Conservation (phyloP, 129 eudicot species). For the Scalesia atractyloides region DNA sequence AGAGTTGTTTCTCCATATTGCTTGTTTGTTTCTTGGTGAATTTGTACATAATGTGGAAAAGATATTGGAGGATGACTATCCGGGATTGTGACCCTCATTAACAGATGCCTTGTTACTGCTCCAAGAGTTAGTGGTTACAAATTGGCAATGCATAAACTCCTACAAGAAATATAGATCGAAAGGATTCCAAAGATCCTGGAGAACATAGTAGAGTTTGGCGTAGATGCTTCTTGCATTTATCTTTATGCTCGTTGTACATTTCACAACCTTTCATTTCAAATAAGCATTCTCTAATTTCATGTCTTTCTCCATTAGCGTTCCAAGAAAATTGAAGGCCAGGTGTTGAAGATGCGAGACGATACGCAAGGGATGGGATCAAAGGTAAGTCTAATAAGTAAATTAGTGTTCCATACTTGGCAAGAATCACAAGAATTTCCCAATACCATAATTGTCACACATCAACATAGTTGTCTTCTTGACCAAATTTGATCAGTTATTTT, state of each 20-base stretch:
- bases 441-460: background rate
- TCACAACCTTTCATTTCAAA: constrained; percentile 6
- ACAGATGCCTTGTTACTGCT: constrained; percentile 3
- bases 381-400: constrained; percentile 9
- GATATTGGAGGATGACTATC: background rate
- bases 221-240: background rate
- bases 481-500: background rate
- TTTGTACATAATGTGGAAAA: background rate
- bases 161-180: constrained; percentile 4
- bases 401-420: background rate
- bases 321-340: constrained; percentile 13
- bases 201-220: constrained; percentile 11
- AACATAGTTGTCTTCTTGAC: background rate
- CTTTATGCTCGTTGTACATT: background rate
- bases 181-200: constrained; percentile 4
- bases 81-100: constrained; percentile 5
- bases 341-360: background rate
- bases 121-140: background rate
- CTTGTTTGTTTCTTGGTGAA: constrained; percentile 20
- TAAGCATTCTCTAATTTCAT: background rate
- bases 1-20: constrained; percentile 22
- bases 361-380: background rate
- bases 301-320: constrained; percentile 24
- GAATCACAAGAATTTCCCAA: background rate
- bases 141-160: background rate